Evolutionary conservation across 129 eudicot species (phyloP), one percentile per base, ranked within the genome.

Genomic region (Saposhnikovia divaricata): DNA sequence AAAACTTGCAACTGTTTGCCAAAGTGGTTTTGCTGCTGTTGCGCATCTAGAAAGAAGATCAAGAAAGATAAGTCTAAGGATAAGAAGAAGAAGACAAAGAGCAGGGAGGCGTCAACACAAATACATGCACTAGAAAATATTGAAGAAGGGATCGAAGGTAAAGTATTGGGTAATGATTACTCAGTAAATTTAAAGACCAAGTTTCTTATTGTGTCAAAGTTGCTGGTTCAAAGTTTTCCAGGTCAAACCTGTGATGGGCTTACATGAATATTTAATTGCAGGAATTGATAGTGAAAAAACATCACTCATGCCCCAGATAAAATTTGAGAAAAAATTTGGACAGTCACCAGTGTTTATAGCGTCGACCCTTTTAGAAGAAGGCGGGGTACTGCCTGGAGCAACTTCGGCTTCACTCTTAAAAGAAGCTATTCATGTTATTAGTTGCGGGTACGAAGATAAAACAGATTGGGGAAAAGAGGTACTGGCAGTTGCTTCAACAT

Each of bases 391-490:
- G 6, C 73, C 65, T 1, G 85, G 81, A 47, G 79, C 80, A 53
- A 70, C 61, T 71, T 79, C 80, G 27, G 82, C 85, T n/a, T 82
- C 85, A 14, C 85, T 77, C 75, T 78, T 82, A 68, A 82, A 82
- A 79, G 85, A 82, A 74, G 85, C 85, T 78, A 82, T 82, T 55
- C 85, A 82, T 72, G 85, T 82, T n/a, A 82, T 82, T 63, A 82
- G 85, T 51, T 82, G 85, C 72, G 85, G 85, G 5, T 82, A 82
- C 25, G 85, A 82, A 77, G 85, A 82, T 57, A 82, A 82, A 57
- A 70, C 85, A 18, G 85, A 82, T 25, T 82, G 85, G 85, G 85
- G 85, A 82, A 82, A 82, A 82, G 85, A 82, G 85, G 85, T 82
- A 76, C 45, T 21, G 25, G 16, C n/a, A 75, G 19, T 34, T 75